These are phyloP conservation scores for Leptographium flavum DNA, from an alignment of 2,329 filamentous ascomycete species.

Conservation along the genomic window DNA sequence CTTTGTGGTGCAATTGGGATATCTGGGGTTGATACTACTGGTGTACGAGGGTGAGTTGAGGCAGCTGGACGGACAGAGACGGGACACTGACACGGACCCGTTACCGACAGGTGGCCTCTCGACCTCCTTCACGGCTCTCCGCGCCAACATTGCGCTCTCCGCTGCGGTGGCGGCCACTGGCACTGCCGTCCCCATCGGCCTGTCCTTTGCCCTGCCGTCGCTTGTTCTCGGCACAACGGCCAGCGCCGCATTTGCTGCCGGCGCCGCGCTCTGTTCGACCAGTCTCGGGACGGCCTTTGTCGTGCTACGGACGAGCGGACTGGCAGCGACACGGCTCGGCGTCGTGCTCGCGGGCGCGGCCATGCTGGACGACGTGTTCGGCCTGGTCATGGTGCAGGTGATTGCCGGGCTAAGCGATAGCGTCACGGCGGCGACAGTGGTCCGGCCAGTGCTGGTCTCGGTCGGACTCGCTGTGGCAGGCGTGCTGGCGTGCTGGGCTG, in stretches of 20 bases:
- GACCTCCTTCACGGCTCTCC: constrained; percentile 37
- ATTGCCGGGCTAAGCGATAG: constrained; percentile 46
- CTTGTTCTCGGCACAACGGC: constrained; percentile 29
- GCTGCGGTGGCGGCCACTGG: constrained; percentile 50
- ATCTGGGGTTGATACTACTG: constrained; percentile 56
- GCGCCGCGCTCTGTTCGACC: constrained; percentile 60
- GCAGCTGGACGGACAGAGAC: too few relatives aligned
- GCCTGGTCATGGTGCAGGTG: constrained; percentile 63
- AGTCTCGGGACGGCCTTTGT: constrained; percentile 59
- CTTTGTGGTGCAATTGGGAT: constrained; percentile 50
- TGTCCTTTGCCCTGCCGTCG: constrained; percentile 47
- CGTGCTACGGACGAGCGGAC: constrained; percentile 28
- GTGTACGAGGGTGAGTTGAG: constrained; percentile 47
- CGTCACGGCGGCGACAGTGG: constrained; percentile 20
- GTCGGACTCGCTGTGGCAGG: constrained; percentile 34
- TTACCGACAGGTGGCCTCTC: constrained; percentile 41
- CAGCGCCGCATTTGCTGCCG: constrained; percentile 57
- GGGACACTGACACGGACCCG: neutral
- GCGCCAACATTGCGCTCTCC: constrained; percentile 46
- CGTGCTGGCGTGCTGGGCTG: constrained; percentile 28
- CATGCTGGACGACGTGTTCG: constrained; percentile 71
- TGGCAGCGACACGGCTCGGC: constrained; percentile 33
- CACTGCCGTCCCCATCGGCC: constrained; percentile 45
- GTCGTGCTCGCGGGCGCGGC: constrained; percentile 55
- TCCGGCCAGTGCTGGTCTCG: constrained; percentile 32